phyloP scores from a whole-genome alignment of 2,329 filamentous ascomycete species.

The Alternaria alternata region DNA sequence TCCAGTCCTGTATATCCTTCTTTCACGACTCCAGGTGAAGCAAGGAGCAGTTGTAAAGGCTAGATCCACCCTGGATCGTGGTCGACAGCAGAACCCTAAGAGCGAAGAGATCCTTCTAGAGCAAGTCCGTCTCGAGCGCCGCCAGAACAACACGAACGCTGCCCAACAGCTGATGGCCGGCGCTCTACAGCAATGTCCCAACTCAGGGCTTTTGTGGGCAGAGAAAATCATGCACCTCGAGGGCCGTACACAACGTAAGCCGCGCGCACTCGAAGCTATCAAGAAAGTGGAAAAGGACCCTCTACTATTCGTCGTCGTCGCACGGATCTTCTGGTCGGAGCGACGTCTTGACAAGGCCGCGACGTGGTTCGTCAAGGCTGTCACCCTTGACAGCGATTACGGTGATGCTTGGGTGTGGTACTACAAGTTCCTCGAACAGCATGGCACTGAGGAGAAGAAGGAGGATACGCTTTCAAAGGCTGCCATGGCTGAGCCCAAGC shows the following conservation, averaged over 20 bases:
- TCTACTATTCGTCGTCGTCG: conserved; percentile 86
- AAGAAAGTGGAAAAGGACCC: conserved; percentile 96
- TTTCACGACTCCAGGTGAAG: conserved; percentile 85
- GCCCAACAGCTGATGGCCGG: conserved; percentile 93
- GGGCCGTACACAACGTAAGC: conserved; percentile 88
- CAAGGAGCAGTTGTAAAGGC: conserved; percentile 87
- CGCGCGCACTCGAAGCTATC: conserved; percentile 90
- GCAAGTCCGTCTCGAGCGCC: conserved; percentile 89
- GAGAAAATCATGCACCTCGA: conserved; percentile 97
- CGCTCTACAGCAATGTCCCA: conserved; percentile 89
- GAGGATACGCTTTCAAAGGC: conserved; percentile 84
- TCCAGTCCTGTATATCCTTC: conserved; percentile 88
- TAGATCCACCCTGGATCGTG: conserved; percentile 90
- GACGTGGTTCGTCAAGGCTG: conserved; percentile 96
- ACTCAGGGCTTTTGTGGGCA: conserved; percentile 86
- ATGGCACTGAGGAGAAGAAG: conserved; percentile 93
- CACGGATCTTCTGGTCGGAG: conserved; percentile 95
- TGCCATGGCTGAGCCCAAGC: conserved; percentile 81
- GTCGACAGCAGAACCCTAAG: conserved; percentile 85
- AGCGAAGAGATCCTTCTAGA: conserved; percentile 88
- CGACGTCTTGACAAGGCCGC: conserved; percentile 91
- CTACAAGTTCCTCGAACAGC: conserved; percentile 88
- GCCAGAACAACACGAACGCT: conserved; percentile 81
- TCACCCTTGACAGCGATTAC: conserved; percentile 82
- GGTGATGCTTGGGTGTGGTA: conserved; percentile 99